Conservation (phyloP, 352 stramenopile species). For the Poterioochromonas sp. region DNA sequence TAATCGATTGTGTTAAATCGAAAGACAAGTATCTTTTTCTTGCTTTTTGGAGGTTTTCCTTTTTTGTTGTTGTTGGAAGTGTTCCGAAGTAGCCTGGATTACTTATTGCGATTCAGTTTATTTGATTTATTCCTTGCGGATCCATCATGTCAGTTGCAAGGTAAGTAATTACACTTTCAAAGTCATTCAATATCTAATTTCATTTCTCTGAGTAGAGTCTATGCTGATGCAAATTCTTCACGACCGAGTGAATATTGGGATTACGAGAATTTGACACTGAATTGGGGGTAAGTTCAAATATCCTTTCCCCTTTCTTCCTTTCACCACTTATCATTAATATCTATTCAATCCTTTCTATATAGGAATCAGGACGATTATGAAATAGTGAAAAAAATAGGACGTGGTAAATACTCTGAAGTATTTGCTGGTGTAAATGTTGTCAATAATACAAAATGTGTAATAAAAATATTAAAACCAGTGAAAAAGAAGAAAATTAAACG, state of each 20-base stretch:
- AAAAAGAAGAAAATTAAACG: constrained; percentile 99
- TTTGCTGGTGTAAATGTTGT: constrained; percentile 86
- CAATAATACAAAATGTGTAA: constrained; percentile 87
- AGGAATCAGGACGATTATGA: constrained; percentile 93
- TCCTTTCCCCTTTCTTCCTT: not conserved
- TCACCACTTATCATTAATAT: not conserved
- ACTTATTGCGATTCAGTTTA: no score
- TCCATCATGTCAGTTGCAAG: no score
- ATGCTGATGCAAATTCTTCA: constrained; percentile 78
- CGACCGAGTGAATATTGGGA: constrained; percentile 94
- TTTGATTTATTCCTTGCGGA: no score
- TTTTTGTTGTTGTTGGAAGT: no score
- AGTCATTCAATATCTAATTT: no score
- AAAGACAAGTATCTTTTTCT: no score
- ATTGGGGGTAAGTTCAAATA: constrained; percentile 65
- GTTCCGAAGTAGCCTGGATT: no score
- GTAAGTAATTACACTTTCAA: no score
- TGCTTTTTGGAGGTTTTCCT: no score
- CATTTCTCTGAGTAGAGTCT: constrained; percentile 52
- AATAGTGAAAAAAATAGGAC: constrained; percentile 94
- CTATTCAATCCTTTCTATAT: constrained; percentile 31
- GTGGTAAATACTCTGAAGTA: constrained; percentile 95
- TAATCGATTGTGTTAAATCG: no score
- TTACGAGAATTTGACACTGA: constrained; percentile 92
- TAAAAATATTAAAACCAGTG: constrained; percentile 98